A percentile compares a stretch with the other conserved stretches of the same genome.
Conservation (phyloP, 1,139 yeast species). For the Entelexis sorbosivorans region DNA sequence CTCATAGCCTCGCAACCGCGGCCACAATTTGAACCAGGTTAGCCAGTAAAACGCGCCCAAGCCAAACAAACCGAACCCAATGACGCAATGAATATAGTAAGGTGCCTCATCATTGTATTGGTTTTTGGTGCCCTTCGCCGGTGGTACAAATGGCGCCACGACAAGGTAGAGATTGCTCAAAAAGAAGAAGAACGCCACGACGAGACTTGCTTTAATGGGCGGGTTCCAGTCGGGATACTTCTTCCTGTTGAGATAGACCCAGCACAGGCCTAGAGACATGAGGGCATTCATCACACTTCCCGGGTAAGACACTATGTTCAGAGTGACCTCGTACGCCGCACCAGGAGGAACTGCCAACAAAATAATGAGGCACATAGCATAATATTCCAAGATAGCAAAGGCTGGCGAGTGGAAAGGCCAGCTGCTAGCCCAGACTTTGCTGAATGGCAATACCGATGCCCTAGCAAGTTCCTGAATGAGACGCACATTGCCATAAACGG, state of each 20-base stretch:
- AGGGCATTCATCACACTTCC: conserved; percentile 57
- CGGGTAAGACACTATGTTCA: conserved; percentile 66
- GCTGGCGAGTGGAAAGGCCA: conserved; percentile 46
- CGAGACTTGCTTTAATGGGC: conserved; percentile 56
- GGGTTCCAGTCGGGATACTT: conserved; percentile 69
- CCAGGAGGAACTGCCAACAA: conserved; percentile 60
- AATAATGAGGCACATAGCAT: conserved; percentile 43
- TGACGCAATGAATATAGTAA: conserved; percentile 73
- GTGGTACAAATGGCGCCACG: conserved; percentile 73
- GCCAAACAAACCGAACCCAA: conserved; percentile 66
- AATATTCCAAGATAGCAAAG: conserved; percentile 45
- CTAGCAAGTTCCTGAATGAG: conserved; percentile 64
- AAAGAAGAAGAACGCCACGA: conserved; percentile 52
- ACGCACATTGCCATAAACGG: conserved; percentile 65
- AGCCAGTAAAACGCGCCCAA: conserved; percentile 63
- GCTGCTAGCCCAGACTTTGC: conserved; percentile 43
- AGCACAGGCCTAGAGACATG: conserved; percentile 60
- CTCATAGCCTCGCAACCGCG: conserved; percentile 46
- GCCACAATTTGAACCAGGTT: conserved; percentile 52
- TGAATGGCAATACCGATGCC: conserved; percentile 62
- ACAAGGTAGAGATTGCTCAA: conserved; percentile 59
- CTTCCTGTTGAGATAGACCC: conserved; percentile 45
- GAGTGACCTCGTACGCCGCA: conserved; percentile 64
- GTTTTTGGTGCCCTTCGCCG: conserved; percentile 45
- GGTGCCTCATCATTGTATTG: conserved; percentile 54